Evolutionary conservation across 2,329 filamentous ascomycete genomes (phyloP).

Genomic region (Dryadomyces quercus-mongolicae): DNA sequence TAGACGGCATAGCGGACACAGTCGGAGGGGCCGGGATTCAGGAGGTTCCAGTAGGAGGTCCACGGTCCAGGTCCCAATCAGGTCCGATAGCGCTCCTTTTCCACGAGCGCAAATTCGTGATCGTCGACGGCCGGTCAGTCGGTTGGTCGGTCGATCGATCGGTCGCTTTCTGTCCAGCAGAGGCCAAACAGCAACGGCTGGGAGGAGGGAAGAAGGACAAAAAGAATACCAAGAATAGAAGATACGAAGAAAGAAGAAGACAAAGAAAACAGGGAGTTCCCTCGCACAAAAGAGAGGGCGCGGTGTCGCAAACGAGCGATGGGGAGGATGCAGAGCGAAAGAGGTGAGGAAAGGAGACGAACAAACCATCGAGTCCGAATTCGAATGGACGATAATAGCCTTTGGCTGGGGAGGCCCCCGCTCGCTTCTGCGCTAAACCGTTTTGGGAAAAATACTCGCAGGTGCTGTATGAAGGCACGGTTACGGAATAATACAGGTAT

Average conservation of each 20-base stretch:
- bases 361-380: neutral
- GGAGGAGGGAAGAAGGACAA: neutral
- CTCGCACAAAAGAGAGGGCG: neutral
- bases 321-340: neutral
- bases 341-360: neutral
- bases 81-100: too few species aligned
- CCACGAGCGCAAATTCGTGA: too few species aligned
- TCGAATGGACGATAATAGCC: neutral
- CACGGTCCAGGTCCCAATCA: too few species aligned
- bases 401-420: too few species aligned
- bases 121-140: too few species aligned
- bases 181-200: neutral
- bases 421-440: neutral
- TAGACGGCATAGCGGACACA: constrained; percentile 37
- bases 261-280: too few species aligned
- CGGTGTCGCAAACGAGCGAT: neutral
- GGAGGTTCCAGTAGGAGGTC: too few species aligned
- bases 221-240: neutral
- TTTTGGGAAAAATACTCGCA: too few species aligned
- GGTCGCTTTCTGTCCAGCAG: neutral
- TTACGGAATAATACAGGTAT: too few species aligned
- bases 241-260: neutral
- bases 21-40: neutral
- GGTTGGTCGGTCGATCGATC: neutral
- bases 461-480: too few species aligned